phyloP scores from a whole-genome alignment of 2,329 filamentous ascomycete genomes.

The Fusarium sp. region DNA sequence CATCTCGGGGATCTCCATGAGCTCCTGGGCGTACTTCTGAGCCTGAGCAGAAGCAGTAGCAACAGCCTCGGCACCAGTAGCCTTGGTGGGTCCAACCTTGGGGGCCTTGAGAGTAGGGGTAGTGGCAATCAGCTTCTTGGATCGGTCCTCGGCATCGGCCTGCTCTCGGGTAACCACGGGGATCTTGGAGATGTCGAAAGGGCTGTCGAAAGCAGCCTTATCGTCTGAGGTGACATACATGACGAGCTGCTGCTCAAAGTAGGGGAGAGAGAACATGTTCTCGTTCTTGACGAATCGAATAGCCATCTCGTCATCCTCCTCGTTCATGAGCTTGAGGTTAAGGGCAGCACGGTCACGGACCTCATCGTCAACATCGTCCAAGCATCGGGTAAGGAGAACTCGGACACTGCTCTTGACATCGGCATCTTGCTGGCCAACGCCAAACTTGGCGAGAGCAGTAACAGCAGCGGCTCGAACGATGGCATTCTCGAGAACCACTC shows the following conservation, averaged over 20 bases:
- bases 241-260: constrained; percentile 96
- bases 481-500: constrained; percentile 96
- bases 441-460: constrained; percentile 95
- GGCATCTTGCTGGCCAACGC: constrained; percentile 93
- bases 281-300: constrained; percentile 94
- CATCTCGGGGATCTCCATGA: constrained; percentile 91
- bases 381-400: constrained; percentile 89
- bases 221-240: constrained; percentile 97
- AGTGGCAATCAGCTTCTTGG: constrained; percentile 94
- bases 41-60: constrained; percentile 83
- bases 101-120: constrained; percentile 95
- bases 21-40: constrained; percentile 89
- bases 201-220: constrained; percentile 82
- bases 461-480: constrained; percentile 95
- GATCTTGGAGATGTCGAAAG: constrained; percentile 92
- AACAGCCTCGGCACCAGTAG: constrained; percentile 77
- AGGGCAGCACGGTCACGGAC: constrained; percentile 95
- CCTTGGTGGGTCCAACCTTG: constrained; percentile 80
- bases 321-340: constrained; percentile 90
- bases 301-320: constrained; percentile 90
- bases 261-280: constrained; percentile 93
- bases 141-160: constrained; percentile 94
- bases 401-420: constrained; percentile 97
- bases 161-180: constrained; percentile 96
- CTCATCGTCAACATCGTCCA: constrained; percentile 98